These are phyloP conservation scores for Colletotrichum camelliae DNA, from an alignment of 2,329 filamentous ascomycete genomes.

Conservation along the genomic window DNA sequence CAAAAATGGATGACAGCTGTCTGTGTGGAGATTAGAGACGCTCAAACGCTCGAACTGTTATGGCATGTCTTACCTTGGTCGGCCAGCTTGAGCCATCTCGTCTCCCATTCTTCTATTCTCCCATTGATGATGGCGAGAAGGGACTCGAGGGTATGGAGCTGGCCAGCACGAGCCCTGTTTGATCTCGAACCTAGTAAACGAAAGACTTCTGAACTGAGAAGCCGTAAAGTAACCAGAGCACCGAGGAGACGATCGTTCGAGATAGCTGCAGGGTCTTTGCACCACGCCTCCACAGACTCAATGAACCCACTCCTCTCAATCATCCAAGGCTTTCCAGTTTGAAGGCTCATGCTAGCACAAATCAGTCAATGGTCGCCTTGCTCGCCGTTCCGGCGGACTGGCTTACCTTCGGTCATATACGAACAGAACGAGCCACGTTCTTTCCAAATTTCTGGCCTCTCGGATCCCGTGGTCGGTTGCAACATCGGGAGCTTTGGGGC, in stretches of 20 bases:
- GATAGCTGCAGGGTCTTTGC: conserved; percentile 32
- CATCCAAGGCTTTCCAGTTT: conserved; percentile 47
- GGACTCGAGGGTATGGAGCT: conserved; percentile 27
- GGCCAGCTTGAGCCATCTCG: conserved; percentile 23
- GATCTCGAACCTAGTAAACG: conserved; percentile 26
- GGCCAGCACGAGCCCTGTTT: conserved; percentile 6
- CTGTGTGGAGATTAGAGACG: not conserved
- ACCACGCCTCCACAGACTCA: conserved; percentile 39
- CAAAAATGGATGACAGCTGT: conserved; percentile 38
- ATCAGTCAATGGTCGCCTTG: not conserved
- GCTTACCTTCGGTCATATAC: conserved; percentile 7
- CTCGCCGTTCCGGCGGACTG: rapidly evolving
- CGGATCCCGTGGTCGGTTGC: not conserved
- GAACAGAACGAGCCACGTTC: conserved; percentile 2
- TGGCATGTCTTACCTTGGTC: not conserved
- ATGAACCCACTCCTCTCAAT: conserved; percentile 42
- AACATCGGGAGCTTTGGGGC: not conserved
- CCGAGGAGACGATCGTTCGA: conserved; percentile 38
- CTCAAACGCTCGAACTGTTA: not conserved
- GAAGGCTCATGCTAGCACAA: conserved; percentile 39
- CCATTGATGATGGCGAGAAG: conserved; percentile 27
- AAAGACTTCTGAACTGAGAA: conserved; percentile 39
- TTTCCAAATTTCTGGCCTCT: not conserved
- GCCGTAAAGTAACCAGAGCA: conserved; percentile 40
- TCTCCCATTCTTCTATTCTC: conserved; percentile 29